phyloP scores from a whole-genome alignment of 179 eudicot genomes.

The Silene vulgaris region DNA sequence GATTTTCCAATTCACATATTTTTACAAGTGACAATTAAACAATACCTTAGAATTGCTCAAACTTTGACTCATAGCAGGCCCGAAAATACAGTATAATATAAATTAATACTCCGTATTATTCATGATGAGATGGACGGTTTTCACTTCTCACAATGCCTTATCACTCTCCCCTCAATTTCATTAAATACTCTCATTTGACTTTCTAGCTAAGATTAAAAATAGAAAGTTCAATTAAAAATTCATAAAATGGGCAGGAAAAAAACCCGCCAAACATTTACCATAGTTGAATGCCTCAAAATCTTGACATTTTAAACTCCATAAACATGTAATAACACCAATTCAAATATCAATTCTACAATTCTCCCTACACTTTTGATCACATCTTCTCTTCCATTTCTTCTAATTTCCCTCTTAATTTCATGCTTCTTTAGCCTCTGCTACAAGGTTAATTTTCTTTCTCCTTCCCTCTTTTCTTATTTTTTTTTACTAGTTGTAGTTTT shows the following conservation, averaged over 20 bases:
- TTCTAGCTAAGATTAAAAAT: not conserved
- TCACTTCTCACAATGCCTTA: too few species aligned
- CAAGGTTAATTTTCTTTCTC: not conserved
- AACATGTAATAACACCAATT: not conserved
- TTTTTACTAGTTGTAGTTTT: not conserved
- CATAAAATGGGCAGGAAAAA: not conserved
- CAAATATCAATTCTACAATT: not conserved
- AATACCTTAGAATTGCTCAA: too few species aligned
- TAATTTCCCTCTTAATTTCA: not conserved
- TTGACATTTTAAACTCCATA: conserved; percentile 4
- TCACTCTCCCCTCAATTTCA: too few species aligned
- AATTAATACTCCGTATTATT: not conserved
- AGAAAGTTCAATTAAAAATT: not conserved
- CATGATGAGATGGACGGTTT: too few species aligned
- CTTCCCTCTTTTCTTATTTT: not conserved
- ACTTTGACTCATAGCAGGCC: not conserved
- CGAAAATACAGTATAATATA: not conserved
- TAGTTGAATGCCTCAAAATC: not conserved
- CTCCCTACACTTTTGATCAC: not conserved
- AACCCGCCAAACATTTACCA: not conserved
- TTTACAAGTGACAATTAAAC: not conserved
- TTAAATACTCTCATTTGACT: not conserved
- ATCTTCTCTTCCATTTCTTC: not conserved
- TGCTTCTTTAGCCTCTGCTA: not conserved
- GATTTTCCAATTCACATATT: not conserved